Evolutionary conservation across 2,329 filamentous ascomycete species (phyloP).

Genomic region (Cercospora sojina): DNA sequence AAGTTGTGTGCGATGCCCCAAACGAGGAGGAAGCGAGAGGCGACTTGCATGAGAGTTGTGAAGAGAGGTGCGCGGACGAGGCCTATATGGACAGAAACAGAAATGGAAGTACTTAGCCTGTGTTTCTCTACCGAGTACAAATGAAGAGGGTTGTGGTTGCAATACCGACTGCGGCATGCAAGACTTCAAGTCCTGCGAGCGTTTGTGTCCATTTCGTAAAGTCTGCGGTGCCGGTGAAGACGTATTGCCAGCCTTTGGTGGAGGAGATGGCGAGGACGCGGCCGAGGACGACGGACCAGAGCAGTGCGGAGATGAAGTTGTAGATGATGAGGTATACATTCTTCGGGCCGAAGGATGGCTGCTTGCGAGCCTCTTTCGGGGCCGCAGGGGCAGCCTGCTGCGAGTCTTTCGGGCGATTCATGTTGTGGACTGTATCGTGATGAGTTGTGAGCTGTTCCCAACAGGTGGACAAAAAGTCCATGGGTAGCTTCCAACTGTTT

Average conservation of each 20-base stretch:
- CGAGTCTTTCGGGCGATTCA: constrained; percentile 32
- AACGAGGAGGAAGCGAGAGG: constrained; percentile 81
- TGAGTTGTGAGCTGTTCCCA: not conserved
- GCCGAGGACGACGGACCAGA: constrained; percentile 76
- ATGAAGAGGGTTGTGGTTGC: not conserved
- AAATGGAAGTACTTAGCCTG: constrained; percentile 18
- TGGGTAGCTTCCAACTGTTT: not conserved
- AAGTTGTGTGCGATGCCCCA: constrained; percentile 80
- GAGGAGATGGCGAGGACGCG: constrained; percentile 60
- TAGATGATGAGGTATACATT: constrained; percentile 74
- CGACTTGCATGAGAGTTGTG: constrained; percentile 88
- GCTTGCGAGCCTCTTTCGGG: constrained; percentile 10
- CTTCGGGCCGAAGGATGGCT: constrained; percentile 34
- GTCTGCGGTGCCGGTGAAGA: constrained; percentile 62
- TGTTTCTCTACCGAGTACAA: not conserved
- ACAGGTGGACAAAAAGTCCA: not conserved
- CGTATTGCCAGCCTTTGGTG: constrained; percentile 49
- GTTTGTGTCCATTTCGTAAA: constrained; percentile 82
- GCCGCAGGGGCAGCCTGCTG: constrained; percentile 23
- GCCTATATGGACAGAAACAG: constrained; percentile 50
- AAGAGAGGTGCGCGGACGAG: constrained; percentile 80
- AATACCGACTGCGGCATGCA: constrained; percentile 75
- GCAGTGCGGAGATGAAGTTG: constrained; percentile 72
- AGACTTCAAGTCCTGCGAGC: constrained; percentile 74
- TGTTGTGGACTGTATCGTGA: constrained; percentile 9